phyloP scores from a whole-genome alignment of 2,329 filamentous ascomycete genomes.

The Cladophialophora bantiana region DNA sequence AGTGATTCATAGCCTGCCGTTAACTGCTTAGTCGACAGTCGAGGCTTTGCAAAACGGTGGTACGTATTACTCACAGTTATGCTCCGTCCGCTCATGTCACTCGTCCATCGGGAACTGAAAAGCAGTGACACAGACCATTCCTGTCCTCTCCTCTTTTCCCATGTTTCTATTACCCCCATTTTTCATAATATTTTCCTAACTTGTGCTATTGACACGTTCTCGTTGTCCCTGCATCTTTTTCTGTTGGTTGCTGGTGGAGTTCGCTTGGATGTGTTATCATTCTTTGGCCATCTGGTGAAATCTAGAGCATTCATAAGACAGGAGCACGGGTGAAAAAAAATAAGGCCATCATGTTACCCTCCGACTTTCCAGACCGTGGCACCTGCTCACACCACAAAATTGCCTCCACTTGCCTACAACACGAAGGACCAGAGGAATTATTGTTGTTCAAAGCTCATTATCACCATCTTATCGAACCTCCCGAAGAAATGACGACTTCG shows the following conservation, averaged over 20 bases:
- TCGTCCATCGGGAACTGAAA: slow-evolving; percentile 20
- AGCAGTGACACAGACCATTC: slow-evolving; percentile 38
- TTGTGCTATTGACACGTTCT: not conserved
- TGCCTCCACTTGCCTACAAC: slow-evolving; percentile 2
- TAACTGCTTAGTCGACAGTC: slow-evolving; percentile 36
- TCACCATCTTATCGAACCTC: slow-evolving; percentile 29
- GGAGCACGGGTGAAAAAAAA: not conserved
- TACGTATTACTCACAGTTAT: slow-evolving; percentile 30
- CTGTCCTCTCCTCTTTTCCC: slow-evolving; percentile 17
- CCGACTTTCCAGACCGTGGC: slow-evolving; percentile 13
- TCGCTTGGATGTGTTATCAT: slow-evolving; percentile 14
- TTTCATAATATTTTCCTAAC: slow-evolving; percentile 31
- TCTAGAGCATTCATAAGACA: slow-evolving; percentile 13
- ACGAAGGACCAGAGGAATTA: slow-evolving; percentile 6
- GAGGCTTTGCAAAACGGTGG: slow-evolving; percentile 25
- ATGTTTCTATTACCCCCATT: slow-evolving; percentile 40
- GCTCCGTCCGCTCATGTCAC: slow-evolving; percentile 16
- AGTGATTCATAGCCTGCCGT: slow-evolving; percentile 37
- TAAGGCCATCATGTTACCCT: slow-evolving; percentile 6
- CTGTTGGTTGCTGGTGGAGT: slow-evolving; percentile 26
- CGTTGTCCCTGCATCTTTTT: slow-evolving; percentile 27
- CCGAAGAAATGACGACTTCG: slow-evolving; percentile 33
- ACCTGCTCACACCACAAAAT: slow-evolving; percentile 7
- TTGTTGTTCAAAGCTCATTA: slow-evolving; percentile 1
- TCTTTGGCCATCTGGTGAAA: slow-evolving; percentile 17